Base-by-base conservation (phyloP, 2,329 filamentous ascomycete genomes). In the Harringtonia lauricola region DNA sequence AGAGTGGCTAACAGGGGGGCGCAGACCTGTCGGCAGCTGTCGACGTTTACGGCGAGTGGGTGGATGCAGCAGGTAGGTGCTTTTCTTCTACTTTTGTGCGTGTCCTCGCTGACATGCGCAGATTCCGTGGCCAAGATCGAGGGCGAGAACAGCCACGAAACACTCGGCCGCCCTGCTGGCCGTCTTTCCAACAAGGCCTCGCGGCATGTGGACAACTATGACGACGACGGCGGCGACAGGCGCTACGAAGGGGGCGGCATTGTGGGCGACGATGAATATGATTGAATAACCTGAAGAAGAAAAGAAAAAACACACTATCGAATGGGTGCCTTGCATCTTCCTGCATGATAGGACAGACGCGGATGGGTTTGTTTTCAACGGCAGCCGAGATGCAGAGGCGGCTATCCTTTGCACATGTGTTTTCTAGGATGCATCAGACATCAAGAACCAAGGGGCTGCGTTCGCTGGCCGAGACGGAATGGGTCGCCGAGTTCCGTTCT, bases 11-110 rank as follows among this genome's bases (percentile, higher is more conserved):
- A 44, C 42, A 13, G 22, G 13, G 5, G n/a, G 18, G 24, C 39
- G 19, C 42, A 94, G 87, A 94, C 62, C 79, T 96, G 22, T 94
- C 86, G 22, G 86, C 85, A 14, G 78, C 87, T 1, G 88, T 98
- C 38, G 92, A 98, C 59, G 90, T 98, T 8, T 98, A 98, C 59
- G 86, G 86, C 29, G 92, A 96, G 63, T 98, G 92, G 92, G 86
- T 98, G 50, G 92, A 98, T 65, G 92, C 92, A 51, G 69, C 76
- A 50, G 71, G 76, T 78, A 64, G 50, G 65, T 18, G 8, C n/a
- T 10, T 15, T 4, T 24, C 15, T 17, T 9, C 2, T 37, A 8
- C 22, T 33, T 33, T 6, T 37, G 10, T 21, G 14, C 17, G 28
- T n/a, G 15, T 29, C 2, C 22, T 8, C 19, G 12, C 21, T 35